phyloP scores from a whole-genome alignment of 768 basidiomycete genomes.

The Termitomyces sp. region DNA sequence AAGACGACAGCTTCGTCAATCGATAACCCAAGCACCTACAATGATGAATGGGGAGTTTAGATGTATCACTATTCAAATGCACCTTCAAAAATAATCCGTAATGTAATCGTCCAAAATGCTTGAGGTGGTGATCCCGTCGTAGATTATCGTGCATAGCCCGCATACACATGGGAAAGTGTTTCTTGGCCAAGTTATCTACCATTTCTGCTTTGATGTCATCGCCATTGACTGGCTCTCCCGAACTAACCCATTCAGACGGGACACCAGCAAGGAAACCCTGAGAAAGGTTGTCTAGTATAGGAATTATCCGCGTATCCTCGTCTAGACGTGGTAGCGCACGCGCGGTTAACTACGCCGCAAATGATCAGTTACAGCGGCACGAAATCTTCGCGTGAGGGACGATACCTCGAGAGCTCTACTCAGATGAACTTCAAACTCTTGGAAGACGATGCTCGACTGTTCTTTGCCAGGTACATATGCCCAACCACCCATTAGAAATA shows the following conservation, averaged over 20 bases:
- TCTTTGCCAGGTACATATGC: constrained; percentile 84
- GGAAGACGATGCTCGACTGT: constrained; percentile 79
- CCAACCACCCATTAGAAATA: constrained; percentile 74
- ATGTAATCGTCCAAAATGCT: constrained; percentile 87
- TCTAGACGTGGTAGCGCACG: constrained; percentile 86
- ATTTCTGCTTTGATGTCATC: constrained; percentile 88
- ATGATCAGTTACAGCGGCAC: background rate
- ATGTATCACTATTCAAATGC: background rate
- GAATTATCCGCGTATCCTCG: constrained; percentile 87
- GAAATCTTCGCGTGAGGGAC: constrained; percentile 7
- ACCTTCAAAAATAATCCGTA: constrained; percentile 97
- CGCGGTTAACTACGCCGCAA: constrained; percentile 62
- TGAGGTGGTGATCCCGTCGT: constrained; percentile 76
- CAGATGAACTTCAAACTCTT: constrained; percentile 76
- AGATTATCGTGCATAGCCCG: constrained; percentile 80
- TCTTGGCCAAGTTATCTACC: constrained; percentile 80
- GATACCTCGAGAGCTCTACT: constrained; percentile 72
- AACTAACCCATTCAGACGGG: constrained; percentile 71
- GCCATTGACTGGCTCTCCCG: constrained; percentile 39
- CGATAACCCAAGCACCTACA: constrained; percentile 84
- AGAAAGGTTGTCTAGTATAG: constrained; percentile 87
- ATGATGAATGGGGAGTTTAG: background rate
- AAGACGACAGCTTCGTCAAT: constrained; percentile 92
- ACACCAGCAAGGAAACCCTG: constrained; percentile 92
- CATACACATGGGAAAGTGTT: constrained; percentile 97